Percentiles rank a stretch among this genome's conserved stretches.
Conservation (phyloP, 2,329 filamentous ascomycete species). For the Metarhizium guizhouense region DNA sequence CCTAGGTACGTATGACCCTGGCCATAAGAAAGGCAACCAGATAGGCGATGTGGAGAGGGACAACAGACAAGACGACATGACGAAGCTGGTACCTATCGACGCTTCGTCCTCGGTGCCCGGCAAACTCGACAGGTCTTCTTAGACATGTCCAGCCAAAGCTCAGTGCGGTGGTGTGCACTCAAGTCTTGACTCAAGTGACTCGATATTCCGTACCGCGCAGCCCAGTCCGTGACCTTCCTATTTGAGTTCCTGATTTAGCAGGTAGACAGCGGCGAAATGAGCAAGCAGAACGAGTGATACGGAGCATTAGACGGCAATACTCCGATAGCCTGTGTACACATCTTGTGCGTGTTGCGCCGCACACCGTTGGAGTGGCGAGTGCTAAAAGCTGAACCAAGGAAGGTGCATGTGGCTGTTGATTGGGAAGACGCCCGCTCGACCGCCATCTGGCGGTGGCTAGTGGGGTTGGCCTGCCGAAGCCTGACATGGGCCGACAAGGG, state of each 20-base stretch:
- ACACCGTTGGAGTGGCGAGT: background rate
- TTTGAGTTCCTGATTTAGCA: too few relatives aligned
- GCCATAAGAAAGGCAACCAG: background rate
- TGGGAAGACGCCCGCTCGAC: background rate
- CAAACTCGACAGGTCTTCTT: too few relatives aligned
- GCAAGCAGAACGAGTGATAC: too few relatives aligned
- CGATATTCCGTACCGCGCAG: background rate
- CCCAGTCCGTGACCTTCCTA: background rate
- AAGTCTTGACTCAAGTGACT: too few relatives aligned
- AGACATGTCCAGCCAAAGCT: too few relatives aligned
- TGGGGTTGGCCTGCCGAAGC: background rate
- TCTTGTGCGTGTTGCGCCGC: background rate
- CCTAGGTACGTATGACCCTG: background rate
- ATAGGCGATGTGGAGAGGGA: background rate
- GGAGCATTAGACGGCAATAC: too few relatives aligned
- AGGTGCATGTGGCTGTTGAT: background rate
- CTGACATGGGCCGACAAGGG: slow-evolving; percentile 1
- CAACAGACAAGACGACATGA: background rate
- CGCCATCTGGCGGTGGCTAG: background rate
- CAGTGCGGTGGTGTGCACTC: too few relatives aligned
- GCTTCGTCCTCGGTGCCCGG: background rate
- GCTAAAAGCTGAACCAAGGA: background rate
- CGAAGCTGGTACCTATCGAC: background rate
- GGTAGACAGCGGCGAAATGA: too few relatives aligned
- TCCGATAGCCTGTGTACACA: too few relatives aligned